Conservation (phyloP, 331 rosid genomes). For the Erythrophleum ivorense region DNA sequence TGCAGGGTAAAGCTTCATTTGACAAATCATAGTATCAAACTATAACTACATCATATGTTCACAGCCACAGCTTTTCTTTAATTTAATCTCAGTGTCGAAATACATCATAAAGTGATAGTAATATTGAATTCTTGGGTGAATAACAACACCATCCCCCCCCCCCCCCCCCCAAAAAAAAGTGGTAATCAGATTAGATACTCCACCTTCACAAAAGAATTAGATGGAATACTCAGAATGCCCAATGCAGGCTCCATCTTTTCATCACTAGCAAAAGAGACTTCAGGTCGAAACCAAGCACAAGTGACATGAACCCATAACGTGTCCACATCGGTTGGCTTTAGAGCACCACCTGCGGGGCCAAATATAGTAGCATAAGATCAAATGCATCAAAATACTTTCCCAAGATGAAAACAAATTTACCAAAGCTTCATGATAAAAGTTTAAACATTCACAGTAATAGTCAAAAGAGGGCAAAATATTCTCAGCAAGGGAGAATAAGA, state of each 20-base stretch:
- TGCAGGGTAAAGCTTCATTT: neutral
- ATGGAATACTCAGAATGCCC: slow-evolving; percentile 97
- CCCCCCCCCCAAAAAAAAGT: no score
- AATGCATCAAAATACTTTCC: slow-evolving; percentile 25
- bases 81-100: neutral
- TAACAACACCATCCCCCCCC: neutral
- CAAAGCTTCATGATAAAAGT: slow-evolving; percentile 31
- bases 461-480: neutral
- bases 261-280: slow-evolving; percentile 96
- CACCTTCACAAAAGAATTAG: slow-evolving; percentile 99
- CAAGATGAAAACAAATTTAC: slow-evolving; percentile 25
- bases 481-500: slow-evolving; percentile 12
- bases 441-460: neutral
- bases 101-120: neutral
- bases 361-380: slow-evolving; percentile 38
- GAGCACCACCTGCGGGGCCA: slow-evolving; percentile 79
- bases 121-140: neutral
- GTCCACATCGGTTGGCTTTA: slow-evolving; percentile 95
- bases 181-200: slow-evolving; percentile 27
- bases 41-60: neutral
- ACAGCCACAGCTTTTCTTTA: neutral
- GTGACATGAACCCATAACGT: slow-evolving; percentile 98
- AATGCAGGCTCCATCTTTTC: slow-evolving; percentile 99
- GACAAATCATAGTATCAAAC: neutral
- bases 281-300: slow-evolving; percentile 99